Evolutionary conservation across 2,329 filamentous ascomycete genomes (phyloP), one percentile per base, ranked within the genome.

Genomic region (Pseudomassariella vexata): DNA sequence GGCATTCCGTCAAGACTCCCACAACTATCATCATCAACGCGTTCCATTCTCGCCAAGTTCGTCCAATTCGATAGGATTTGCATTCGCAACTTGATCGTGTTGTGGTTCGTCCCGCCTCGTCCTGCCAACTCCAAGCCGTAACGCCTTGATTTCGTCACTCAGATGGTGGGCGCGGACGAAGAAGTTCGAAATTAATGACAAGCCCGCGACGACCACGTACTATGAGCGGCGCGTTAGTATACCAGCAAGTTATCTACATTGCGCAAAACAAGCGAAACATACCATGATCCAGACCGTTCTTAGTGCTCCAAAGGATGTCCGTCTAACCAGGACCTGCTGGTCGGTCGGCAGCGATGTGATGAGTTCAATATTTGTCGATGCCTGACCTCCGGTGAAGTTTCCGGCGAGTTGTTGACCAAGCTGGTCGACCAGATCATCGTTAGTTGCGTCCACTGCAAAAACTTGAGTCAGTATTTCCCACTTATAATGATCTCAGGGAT

Each of bases 261-360:
- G 17, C 17, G 12, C 11, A 22, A 23, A 23, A 25, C 19, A 27
- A 19, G 20, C 25, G 15, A 32, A 15, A 37, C 30, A n/a, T 36
- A 46, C 45, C 40, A 44, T 39, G 5, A 45, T 45, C 45, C 45
- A 48, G 3, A 48, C 44, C 15, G 24, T 32, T 9, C 34, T 33
- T 5, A 48, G 24, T 3, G 43, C 38, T 5, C 34, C 24, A 26
- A 41, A 43, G 22, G 45, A 46, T 3, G 34, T 34, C 15, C 32
- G 24, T 30, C 41, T 32, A 5, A 48, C 39, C 16, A 39, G 19
- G 11, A 11, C 17, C 21, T 45, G 41, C 26, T 48, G 34, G 5
- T 32, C 24, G 11, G n/a, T 19, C 7, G 38, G 29, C 3, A 48
- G 30, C 3, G 36, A 15, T 2, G 26, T 28, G 9, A 48, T 45